These are phyloP conservation scores for Pseudoperonospora humuli DNA, from an alignment of 352 stramenopile species.

Conservation along the genomic window DNA sequence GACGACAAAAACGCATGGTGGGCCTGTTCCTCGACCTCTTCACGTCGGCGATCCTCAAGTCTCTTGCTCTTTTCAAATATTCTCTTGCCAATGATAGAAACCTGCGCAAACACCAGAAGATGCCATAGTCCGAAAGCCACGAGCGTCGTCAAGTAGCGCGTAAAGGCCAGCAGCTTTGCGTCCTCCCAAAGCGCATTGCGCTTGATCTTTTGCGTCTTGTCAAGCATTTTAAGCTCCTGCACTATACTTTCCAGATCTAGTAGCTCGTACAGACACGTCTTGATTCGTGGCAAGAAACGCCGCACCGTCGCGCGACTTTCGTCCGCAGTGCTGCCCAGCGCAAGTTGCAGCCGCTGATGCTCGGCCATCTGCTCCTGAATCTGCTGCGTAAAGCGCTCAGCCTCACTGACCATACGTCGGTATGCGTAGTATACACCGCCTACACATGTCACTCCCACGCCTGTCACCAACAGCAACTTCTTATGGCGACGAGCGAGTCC, in stretches of 20 bases:
- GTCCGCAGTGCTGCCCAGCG: constrained; percentile 60
- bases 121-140: constrained; percentile 74
- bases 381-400: constrained; percentile 61
- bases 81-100: constrained; percentile 69
- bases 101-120: constrained; percentile 70
- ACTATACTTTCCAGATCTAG: constrained; percentile 68
- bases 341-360: constrained; percentile 67
- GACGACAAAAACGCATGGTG: constrained; percentile 68
- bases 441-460: constrained; percentile 40
- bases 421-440: constrained; percentile 66
- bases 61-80: constrained; percentile 57
- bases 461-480: constrained; percentile 44
- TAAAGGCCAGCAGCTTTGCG: constrained; percentile 62
- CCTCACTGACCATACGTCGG: constrained; percentile 49
- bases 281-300: constrained; percentile 62
- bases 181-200: constrained; percentile 69
- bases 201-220: constrained; percentile 49
- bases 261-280: constrained; percentile 47
- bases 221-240: constrained; percentile 59
- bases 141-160: constrained; percentile 65
- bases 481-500: constrained; percentile 66
- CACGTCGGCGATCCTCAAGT: constrained; percentile 4
- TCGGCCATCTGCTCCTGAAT: constrained; percentile 65
- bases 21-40: constrained; percentile 30
- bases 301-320: constrained; percentile 69